These are phyloP conservation scores for Aureoboletus auriporus DNA, from an alignment of 768 basidiomycete species.

Conservation along the genomic window DNA sequence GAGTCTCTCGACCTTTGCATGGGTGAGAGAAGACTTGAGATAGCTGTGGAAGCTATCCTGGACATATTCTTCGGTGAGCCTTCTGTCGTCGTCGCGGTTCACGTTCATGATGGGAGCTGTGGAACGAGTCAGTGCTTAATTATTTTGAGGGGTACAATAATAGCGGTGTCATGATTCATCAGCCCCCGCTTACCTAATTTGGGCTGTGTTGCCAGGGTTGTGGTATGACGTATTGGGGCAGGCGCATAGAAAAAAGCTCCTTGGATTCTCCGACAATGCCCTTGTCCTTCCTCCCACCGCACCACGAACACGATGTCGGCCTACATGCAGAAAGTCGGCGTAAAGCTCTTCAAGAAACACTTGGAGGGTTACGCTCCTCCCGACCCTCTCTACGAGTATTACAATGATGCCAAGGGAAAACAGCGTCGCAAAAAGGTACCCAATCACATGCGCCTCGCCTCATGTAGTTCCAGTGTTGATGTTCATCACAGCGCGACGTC, in stretches of 20 bases:
- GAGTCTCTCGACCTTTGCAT: conserved; percentile 72
- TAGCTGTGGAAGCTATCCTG: conserved; percentile 82
- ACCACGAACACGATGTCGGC: conserved; percentile 15
- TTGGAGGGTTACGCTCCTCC: conserved; percentile 62
- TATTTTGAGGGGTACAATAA: neutral
- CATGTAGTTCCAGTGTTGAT: no score
- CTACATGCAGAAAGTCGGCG: conserved; percentile 44
- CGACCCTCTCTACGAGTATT: conserved; percentile 66
- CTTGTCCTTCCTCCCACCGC: neutral
- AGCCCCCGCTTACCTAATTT: neutral
- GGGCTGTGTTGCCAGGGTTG: conserved; percentile 2
- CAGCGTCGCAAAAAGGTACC: conserved; percentile 28
- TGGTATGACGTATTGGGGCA: conserved; percentile 14
- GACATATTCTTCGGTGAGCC: conserved; percentile 59
- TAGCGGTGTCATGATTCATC: no score
- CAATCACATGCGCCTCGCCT: no score
- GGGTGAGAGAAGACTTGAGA: conserved; percentile 71
- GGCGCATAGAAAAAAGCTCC: neutral
- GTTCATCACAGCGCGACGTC: conserved; percentile 47
- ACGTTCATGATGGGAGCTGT: conserved; percentile 3
- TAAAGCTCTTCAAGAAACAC: conserved; percentile 60
- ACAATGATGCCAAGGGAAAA: conserved; percentile 26
- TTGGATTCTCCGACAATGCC: neutral
- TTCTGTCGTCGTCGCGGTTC: conserved; percentile 25
- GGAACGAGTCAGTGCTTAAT: neutral